phyloP scores from a whole-genome alignment of 2,329 filamentous ascomycete species.

The Botrytis cinerea region DNA sequence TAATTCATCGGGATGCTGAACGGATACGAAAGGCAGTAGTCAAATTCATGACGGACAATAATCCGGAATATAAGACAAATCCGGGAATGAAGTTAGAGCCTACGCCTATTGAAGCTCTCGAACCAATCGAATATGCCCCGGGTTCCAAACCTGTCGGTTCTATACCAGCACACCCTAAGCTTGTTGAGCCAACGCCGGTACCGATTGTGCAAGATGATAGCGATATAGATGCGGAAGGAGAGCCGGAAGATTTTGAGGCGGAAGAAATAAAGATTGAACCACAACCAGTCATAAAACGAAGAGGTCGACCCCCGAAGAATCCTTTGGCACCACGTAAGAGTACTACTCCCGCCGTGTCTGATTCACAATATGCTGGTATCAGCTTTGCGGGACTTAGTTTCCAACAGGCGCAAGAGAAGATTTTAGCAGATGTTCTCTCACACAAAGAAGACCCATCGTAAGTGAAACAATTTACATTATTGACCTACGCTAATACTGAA shows the following conservation, averaged over 20 bases:
- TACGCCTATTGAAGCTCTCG: slow-evolving; percentile 46
- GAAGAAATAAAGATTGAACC: slow-evolving; percentile 37
- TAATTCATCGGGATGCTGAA: slow-evolving; percentile 81
- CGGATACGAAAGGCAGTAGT: slow-evolving; percentile 82
- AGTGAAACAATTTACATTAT: slow-evolving; percentile 36
- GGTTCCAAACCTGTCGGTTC: neutral
- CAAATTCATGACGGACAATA: slow-evolving; percentile 84
- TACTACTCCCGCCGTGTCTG: slow-evolving; percentile 48
- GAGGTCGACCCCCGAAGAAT: slow-evolving; percentile 36
- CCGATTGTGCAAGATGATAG: slow-evolving; percentile 47
- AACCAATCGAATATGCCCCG: neutral
- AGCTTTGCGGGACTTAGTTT: slow-evolving; percentile 74
- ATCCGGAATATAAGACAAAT: slow-evolving; percentile 73
- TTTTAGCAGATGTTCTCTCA: slow-evolving; percentile 71
- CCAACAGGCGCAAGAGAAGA: slow-evolving; percentile 83
- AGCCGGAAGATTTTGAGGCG: slow-evolving; percentile 38
- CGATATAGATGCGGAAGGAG: slow-evolving; percentile 42
- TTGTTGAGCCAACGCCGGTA: slow-evolving; percentile 51
- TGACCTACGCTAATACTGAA: slow-evolving; percentile 9
- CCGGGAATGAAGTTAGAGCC: slow-evolving; percentile 69
- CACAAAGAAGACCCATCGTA: slow-evolving; percentile 68
- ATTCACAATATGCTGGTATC: slow-evolving; percentile 56
- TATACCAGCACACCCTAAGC: neutral
- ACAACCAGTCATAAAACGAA: slow-evolving; percentile 29
- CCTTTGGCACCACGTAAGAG: slow-evolving; percentile 42